Evolutionary conservation across 2,329 filamentous ascomycete species (phyloP).

Genomic region (Calonectria montana): DNA sequence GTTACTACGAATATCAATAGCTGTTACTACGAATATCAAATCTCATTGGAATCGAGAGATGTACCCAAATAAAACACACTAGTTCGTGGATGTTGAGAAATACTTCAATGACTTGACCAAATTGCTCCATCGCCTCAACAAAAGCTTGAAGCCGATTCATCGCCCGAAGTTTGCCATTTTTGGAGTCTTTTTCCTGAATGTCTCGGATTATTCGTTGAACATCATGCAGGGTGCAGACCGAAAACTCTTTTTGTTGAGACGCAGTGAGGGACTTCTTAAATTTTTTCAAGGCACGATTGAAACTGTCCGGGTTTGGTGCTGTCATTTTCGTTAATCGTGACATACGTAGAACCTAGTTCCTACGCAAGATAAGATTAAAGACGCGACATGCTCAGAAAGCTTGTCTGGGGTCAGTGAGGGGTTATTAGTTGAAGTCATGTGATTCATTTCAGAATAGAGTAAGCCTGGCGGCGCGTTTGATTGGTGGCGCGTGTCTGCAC

Average conservation of each 20-base stretch:
- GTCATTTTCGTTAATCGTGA: neutral
- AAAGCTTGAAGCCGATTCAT: slow-evolving; percentile 5
- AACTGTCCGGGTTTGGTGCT: slow-evolving; percentile 1
- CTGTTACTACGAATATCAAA: no score
- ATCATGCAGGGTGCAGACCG: neutral
- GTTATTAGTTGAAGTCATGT: neutral
- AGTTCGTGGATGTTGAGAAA: slow-evolving; percentile 16
- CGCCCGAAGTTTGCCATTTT: neutral
- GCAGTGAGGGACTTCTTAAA: slow-evolving; percentile 5
- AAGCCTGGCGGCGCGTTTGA: neutral
- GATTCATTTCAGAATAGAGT: neutral
- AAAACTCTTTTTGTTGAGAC: neutral
- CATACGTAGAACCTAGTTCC: no score
- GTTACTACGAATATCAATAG: no score
- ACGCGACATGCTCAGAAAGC: no score
- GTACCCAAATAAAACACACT: slow-evolving; percentile 24
- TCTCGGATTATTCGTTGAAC: neutral
- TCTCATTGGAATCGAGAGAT: no score
- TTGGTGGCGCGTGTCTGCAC: neutral
- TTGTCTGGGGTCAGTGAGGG: no score
- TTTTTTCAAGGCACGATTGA: neutral
- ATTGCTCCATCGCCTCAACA: slow-evolving; percentile 20
- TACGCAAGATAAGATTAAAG: no score
- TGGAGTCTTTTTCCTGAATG: neutral
- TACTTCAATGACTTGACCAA: slow-evolving; percentile 7